Percentiles rank a stretch among this genome's conserved stretches.
Conservation (phyloP, 768 basidiomycete species). For the Tylopilus plumbeoviolaceoides region DNA sequence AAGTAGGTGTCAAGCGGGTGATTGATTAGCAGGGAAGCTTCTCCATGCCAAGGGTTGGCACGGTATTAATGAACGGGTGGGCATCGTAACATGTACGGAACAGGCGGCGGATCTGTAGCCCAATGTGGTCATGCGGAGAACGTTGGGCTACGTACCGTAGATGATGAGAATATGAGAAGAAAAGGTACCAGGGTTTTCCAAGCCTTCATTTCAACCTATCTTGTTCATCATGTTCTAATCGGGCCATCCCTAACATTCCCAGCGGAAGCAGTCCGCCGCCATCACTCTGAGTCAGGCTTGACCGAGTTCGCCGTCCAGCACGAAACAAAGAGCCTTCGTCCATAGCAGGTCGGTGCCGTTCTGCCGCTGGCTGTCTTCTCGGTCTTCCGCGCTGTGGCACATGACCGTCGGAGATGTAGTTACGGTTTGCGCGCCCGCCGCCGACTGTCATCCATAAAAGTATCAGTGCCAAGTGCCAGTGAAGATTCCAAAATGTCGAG, state of each 20-base stretch:
- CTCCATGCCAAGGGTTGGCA: conserved; percentile 5
- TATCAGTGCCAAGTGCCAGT: too few species aligned
- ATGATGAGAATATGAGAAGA: conserved; percentile 5
- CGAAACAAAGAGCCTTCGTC: not conserved
- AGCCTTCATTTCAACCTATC: conserved; percentile 9
- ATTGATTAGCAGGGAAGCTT: conserved; percentile 18
- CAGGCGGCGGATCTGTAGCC: not conserved
- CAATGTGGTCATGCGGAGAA: not conserved
- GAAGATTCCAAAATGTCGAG: not conserved
- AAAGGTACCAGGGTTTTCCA: not conserved
- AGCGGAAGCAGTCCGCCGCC: conserved; percentile 8
- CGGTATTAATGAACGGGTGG: not conserved
- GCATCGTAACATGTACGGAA: not conserved
- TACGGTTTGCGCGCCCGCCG: not conserved
- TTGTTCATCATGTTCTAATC: conserved; percentile 6
- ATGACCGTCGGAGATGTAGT: not conserved
- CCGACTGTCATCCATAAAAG: not conserved
- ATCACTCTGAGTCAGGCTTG: too few species aligned
- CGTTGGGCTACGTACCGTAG: not conserved
- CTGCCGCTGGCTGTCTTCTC: not conserved
- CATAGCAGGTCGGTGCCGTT: not conserved
- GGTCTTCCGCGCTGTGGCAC: not conserved
- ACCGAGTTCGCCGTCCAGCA: conserved; percentile 5
- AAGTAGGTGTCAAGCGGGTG: conserved; percentile 6
- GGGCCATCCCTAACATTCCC: conserved; percentile 10